phyloP scores from a whole-genome alignment of 768 basidiomycete species.

The Leccinum barrowsii region DNA sequence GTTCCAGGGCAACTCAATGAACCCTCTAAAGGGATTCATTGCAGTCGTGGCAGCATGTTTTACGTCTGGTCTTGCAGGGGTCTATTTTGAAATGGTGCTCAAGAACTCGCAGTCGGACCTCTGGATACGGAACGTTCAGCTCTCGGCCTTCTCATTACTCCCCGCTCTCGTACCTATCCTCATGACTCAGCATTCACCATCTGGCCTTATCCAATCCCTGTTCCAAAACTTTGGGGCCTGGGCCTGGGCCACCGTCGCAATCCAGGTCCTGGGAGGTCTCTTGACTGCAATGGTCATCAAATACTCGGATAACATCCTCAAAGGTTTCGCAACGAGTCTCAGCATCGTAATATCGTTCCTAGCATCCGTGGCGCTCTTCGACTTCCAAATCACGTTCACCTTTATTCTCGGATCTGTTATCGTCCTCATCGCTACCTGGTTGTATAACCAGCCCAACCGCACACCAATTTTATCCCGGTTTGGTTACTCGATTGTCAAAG shows the following conservation, averaged over 20 bases:
- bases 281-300: constrained; percentile 94
- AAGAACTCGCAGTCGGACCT: constrained; percentile 87
- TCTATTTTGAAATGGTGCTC: constrained; percentile 97
- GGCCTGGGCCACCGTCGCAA: constrained; percentile 88
- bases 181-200: constrained; percentile 42
- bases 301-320: constrained; percentile 87
- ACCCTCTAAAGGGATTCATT: constrained; percentile 78
- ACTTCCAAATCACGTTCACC: constrained; percentile 80
- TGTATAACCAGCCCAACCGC: constrained; percentile 72
- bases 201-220: constrained; percentile 46
- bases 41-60: constrained; percentile 91
- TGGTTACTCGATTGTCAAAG: constrained; percentile 28
- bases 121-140: constrained; percentile 96
- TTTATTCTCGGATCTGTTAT: constrained; percentile 82
- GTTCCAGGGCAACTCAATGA: constrained; percentile 58
- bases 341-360: constrained; percentile 95
- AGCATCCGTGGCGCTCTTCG: constrained; percentile 85
- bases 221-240: constrained; percentile 86
- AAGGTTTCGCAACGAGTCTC: constrained; percentile 93
- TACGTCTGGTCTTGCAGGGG: constrained; percentile 93
- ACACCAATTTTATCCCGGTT: constrained; percentile 32
- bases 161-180: constrained; percentile 82
- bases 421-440: constrained; percentile 86
- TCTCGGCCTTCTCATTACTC: constrained; percentile 89
- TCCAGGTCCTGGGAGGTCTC: constrained; percentile 89